Conservation (phyloP, 768 basidiomycete species). For the Podaxis rugospora region DNA sequence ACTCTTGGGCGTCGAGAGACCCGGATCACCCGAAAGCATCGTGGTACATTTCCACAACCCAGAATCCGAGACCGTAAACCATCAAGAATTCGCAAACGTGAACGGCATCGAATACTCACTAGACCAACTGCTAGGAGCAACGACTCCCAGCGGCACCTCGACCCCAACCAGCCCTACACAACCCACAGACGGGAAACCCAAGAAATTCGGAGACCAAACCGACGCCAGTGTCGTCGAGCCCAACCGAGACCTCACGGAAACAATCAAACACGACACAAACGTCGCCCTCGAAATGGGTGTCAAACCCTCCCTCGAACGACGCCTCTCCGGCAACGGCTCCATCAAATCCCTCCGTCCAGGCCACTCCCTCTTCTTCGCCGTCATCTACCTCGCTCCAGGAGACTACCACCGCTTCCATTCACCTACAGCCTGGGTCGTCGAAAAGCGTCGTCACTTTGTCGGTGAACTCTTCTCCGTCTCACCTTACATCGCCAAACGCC, state of each 20-base stretch:
- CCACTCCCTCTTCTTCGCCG: conserved; percentile 85
- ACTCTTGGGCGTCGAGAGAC: conserved; percentile 73
- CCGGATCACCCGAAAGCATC: conserved; percentile 38
- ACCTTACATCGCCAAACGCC: conserved; percentile 89
- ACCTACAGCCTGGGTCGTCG: conserved; percentile 95
- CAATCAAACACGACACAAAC: conserved; percentile 59
- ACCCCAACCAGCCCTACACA: conserved; percentile 18
- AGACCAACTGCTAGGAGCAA: conserved; percentile 79
- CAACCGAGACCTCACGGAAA: conserved; percentile 47
- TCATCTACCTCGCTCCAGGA: conserved; percentile 97
- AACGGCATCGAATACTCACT: conserved; percentile 97
- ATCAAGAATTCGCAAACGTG: conserved; percentile 91
- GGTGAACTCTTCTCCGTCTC: conserved; percentile 96
- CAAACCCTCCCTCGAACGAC: conserved; percentile 21
- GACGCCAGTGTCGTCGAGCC: conserved; percentile 73
- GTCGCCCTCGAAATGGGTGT: conserved; percentile 75
- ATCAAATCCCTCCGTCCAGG: conserved; percentile 59
- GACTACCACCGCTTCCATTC: conserved; percentile 99
- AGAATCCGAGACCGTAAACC: conserved; percentile 65
- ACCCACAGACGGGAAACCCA: conserved; percentile 33
- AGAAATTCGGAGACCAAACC: conserved; percentile 62
- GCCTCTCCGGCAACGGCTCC: conserved; percentile 27
- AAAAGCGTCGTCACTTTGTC: conserved; percentile 91
- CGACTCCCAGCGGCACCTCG: conserved; percentile 13
- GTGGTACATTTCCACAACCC: conserved; percentile 31